Evolutionary conservation across 2,329 filamentous ascomycete genomes (phyloP), one percentile per base, ranked within the genome.

Genomic region (Tolypocladium album): DNA sequence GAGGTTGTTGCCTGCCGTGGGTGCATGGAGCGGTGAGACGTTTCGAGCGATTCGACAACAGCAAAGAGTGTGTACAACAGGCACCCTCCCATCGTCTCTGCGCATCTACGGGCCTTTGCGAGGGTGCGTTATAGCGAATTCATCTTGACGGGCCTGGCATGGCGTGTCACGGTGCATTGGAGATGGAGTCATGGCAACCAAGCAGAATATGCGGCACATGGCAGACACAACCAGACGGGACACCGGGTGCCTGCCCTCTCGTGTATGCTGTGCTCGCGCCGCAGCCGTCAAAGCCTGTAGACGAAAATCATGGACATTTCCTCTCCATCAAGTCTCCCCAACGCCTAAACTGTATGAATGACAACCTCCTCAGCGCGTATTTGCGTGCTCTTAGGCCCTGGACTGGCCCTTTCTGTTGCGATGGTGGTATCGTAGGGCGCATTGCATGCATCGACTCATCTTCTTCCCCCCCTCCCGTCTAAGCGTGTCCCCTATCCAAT

Each of bases 321-420:
- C 61, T 61, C 62, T 62, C 62, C 56, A 60, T 59, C 64, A 42
- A n/a, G 58, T 67, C 67, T 65, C 68, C 68, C 58, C 68, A 72
- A 70, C 70, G 68, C 70, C 70, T 60, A 62, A 64, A 60, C 31
- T 58, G 57, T 50, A 61, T 55, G 39, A 61, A 55, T 59, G 55
- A 57, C 55, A 57, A 57, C 55, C 17, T 34, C 55, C 17, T 34
- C 22, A 31, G 55, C 24, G 55, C 55, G 53, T 40, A 27, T 3
- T 20, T 38, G 50, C 31, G 31, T 56, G 38, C 22, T 27, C 27
- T 42, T 17, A 38, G 31, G 50, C 11, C 50, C 5, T 36, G 31
- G 50, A 12, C 31, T 8, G 31, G 31, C 20, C 50, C 31, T 38
- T 38, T 38, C 50, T 38, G 31, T 40, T 47, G 52, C 52, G n/a